These are phyloP conservation scores for Dioscorea dumetorum DNA, from an alignment of 106 monocot species.

Conservation along the genomic window DNA sequence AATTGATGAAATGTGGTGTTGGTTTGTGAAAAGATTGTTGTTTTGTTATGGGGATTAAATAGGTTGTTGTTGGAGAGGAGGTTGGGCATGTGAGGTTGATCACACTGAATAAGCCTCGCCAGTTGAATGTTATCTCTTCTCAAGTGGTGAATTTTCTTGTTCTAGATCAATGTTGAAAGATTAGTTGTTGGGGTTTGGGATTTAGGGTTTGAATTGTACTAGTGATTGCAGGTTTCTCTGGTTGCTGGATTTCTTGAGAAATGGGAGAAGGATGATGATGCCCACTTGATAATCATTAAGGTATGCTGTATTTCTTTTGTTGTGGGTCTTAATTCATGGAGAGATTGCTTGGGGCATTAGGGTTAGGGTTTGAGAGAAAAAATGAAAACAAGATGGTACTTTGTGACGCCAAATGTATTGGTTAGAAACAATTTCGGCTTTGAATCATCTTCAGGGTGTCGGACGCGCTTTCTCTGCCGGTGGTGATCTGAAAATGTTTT, in stretches of 20 bases:
- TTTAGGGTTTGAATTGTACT: not conserved
- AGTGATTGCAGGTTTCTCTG: conserved; percentile 45
- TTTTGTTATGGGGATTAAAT: not conserved
- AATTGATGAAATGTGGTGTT: too few species aligned
- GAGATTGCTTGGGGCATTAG: not conserved
- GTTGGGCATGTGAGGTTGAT: conserved; percentile 43
- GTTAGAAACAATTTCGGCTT: not conserved
- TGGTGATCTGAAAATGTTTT: conserved; percentile 94
- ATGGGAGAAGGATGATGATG: conserved; percentile 67
- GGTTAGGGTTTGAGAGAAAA: too few species aligned
- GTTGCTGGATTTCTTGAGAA: conserved; percentile 54
- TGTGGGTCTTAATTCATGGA: too few species aligned
- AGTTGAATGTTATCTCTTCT: conserved; percentile 71
- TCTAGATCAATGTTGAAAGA: not conserved
- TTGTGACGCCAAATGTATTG: not conserved
- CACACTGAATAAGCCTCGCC: conserved; percentile 79
- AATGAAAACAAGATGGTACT: not conserved
- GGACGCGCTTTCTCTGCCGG: conserved; percentile 90
- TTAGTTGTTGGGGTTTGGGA: not conserved
- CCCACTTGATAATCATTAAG: conserved; percentile 55
- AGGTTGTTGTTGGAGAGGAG: conserved; percentile 78
- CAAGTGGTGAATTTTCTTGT: conserved; percentile 43
- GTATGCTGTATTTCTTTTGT: conserved; percentile 5
- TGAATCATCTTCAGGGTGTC: conserved; percentile 33
- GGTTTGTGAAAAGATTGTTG: too few species aligned